Percentiles rank a stretch among this genome's conserved stretches.
Evolutionary conservation across 495 filamentous ascomycete species (phyloP).

Genomic region (Cercophora scortea): DNA sequence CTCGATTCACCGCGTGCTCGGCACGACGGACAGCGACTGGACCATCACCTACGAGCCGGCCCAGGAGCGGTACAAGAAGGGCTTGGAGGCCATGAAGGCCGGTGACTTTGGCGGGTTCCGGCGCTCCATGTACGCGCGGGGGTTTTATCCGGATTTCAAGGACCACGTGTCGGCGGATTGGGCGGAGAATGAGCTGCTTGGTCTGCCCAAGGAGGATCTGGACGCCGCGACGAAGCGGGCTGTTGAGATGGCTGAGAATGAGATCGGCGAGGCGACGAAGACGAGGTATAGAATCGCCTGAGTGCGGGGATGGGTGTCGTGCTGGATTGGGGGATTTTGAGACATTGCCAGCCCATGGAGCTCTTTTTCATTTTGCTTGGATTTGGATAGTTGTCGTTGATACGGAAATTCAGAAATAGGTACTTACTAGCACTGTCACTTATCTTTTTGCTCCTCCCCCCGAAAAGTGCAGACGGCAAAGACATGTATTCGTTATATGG

Average conservation of each 20-base stretch:
- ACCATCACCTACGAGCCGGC: conserved; percentile 36
- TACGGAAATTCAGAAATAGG: too few relatives aligned
- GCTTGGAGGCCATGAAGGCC: conserved; percentile 23
- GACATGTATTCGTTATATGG: too few relatives aligned
- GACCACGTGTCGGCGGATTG: conserved; percentile 14
- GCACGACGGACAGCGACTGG: conserved; percentile 48
- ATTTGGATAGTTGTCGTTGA: too few relatives aligned
- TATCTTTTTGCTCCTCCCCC: too few relatives aligned
- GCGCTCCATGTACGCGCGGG: conserved; percentile 42
- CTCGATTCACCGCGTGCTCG: conserved; percentile 42
- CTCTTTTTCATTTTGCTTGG: too few relatives aligned
- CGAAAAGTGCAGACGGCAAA: too few relatives aligned
- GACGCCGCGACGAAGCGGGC: conserved; percentile 40
- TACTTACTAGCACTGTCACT: too few relatives aligned
- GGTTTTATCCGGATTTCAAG: conserved; percentile 41
- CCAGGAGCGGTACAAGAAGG: conserved; percentile 36
- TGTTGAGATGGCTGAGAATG: background rate
- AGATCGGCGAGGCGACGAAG: background rate
- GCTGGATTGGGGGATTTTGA: background rate
- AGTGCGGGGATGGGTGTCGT: background rate
- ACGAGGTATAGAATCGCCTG: background rate
- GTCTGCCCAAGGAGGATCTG: conserved; percentile 48
- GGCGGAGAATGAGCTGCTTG: conserved; percentile 41
- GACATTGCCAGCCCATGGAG: too few relatives aligned
- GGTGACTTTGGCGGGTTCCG: conserved; percentile 35